phyloP scores from a whole-genome alignment of 208 protist genomes.

The Naegleria lovaniensis region DNA sequence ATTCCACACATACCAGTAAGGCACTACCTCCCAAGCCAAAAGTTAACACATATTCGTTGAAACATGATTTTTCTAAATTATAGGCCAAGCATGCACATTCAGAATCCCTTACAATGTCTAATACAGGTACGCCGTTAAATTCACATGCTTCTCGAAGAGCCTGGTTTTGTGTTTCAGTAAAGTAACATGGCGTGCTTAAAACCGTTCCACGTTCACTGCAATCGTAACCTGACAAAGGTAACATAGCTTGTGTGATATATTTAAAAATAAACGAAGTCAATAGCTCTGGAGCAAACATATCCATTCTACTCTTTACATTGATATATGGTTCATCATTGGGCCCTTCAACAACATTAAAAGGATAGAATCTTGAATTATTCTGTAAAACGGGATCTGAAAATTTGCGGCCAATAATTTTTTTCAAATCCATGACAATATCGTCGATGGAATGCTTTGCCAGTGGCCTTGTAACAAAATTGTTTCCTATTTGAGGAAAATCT shows the following conservation, averaged over 20 bases:
- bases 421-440: constrained; percentile 80
- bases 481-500: constrained; percentile 63
- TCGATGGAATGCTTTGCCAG: constrained; percentile 43
- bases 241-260: constrained; percentile 26
- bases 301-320: constrained; percentile 5
- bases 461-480: constrained; percentile 78
- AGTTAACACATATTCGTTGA: constrained; percentile 53
- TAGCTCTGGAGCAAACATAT: constrained; percentile 8
- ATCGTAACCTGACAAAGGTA: constrained; percentile 56
- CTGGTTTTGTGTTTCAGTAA: constrained; percentile 93
- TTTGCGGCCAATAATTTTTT: constrained; percentile 84
- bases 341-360: constrained; percentile 73
- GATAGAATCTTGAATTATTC: constrained; percentile 83
- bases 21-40: constrained; percentile 85
- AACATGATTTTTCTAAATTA: constrained; percentile 45
- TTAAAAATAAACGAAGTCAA: constrained; percentile 24
- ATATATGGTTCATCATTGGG: constrained; percentile 55
- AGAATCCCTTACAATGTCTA: constrained; percentile 89
- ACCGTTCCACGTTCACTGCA: constrained; percentile 61
- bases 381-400: constrained; percentile 78
- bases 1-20: constrained; percentile 83
- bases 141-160: constrained; percentile 92
- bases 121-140: constrained; percentile 82
- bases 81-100: constrained; percentile 87
- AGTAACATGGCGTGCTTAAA: constrained; percentile 88